Percentiles rank a stretch among this genome's conserved stretches.
These are phyloP conservation scores for Tetrapisispora pingtungensis DNA, from an alignment of 805 yeast species.

Conservation along the genomic window DNA sequence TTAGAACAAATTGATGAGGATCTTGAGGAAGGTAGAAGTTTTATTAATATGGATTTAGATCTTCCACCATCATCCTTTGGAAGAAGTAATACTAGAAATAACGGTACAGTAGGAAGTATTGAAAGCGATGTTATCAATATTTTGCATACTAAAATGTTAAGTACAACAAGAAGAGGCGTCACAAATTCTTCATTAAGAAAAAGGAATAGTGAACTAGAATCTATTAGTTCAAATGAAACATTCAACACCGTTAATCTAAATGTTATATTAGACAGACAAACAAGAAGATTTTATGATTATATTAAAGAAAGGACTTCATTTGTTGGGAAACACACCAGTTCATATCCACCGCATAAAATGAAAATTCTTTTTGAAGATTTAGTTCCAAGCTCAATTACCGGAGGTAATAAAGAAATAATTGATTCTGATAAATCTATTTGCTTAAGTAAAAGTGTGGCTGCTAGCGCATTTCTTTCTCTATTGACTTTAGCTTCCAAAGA, in stretches of 20 bases:
- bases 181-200: not conserved
- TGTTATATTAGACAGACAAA: slow-evolving; percentile 15
- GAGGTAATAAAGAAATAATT: slow-evolving; percentile 1
- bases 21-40: slow-evolving; percentile 11
- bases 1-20: slow-evolving; percentile 27
- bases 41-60: slow-evolving; percentile 17
- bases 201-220: not conserved
- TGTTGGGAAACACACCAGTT: slow-evolving; percentile 14
- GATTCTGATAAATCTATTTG: not conserved
- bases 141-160: slow-evolving; percentile 9
- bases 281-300: slow-evolving; percentile 23
- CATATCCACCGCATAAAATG: slow-evolving; percentile 11
- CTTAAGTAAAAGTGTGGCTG: slow-evolving; percentile 20
- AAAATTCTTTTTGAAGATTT: slow-evolving; percentile 21
- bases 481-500: slow-evolving; percentile 22
- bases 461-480: slow-evolving; percentile 25
- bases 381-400: slow-evolving; percentile 17
- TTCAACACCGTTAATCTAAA: not conserved
- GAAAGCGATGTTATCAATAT: slow-evolving; percentile 19
- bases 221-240: not conserved
- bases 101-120: slow-evolving; percentile 9
- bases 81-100: slow-evolving; percentile 13
- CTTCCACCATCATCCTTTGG: slow-evolving; percentile 29
- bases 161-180: not conserved
- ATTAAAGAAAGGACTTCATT: slow-evolving; percentile 16